A percentile compares a stretch with the other conserved stretches of the same genome.
Evolutionary conservation across 352 stramenopile genomes (phyloP).

Genomic region (Globisporangium nagaii): DNA sequence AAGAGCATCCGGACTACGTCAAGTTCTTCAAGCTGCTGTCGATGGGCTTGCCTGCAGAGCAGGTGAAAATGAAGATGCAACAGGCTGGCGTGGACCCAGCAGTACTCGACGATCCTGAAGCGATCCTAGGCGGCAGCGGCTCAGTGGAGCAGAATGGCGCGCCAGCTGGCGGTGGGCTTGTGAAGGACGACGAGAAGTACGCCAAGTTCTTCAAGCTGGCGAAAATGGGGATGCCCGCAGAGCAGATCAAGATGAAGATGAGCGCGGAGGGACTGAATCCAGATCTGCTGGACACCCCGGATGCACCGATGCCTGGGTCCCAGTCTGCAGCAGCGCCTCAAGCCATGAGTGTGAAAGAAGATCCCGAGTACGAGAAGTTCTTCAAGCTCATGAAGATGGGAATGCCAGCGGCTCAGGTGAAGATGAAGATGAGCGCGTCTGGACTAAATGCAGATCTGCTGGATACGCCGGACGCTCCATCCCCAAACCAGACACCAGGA

Average conservation of each 20-base stretch:
- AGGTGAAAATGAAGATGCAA: constrained; percentile 87
- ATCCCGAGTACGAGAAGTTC: constrained; percentile 92
- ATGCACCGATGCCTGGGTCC: constrained; percentile 72
- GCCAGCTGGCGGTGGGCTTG: constrained; percentile 19
- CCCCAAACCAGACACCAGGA: constrained; percentile 48
- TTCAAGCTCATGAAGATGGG: constrained; percentile 94
- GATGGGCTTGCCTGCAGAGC: constrained; percentile 74
- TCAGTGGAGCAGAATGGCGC: neutral
- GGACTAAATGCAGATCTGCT: constrained; percentile 60
- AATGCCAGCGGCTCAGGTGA: constrained; percentile 87
- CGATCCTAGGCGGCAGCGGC: constrained; percentile 42
- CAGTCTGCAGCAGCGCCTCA: constrained; percentile 1
- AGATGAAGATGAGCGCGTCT: constrained; percentile 89
- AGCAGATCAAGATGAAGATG: constrained; percentile 95
- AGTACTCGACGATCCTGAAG: constrained; percentile 66
- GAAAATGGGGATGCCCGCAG: constrained; percentile 93
- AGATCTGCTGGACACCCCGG: constrained; percentile 84
- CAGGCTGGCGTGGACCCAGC: constrained; percentile 58
- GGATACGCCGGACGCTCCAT: constrained; percentile 67
- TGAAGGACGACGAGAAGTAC: constrained; percentile 82
- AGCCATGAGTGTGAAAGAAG: constrained; percentile 85
- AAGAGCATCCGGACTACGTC: constrained; percentile 66
- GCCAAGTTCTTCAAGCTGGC: constrained; percentile 96
- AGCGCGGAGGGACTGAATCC: constrained; percentile 89
- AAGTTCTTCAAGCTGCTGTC: constrained; percentile 84